Base-by-base conservation (phyloP, 768 basidiomycete species). In the Rhodotorula sphaerocarpa region DNA sequence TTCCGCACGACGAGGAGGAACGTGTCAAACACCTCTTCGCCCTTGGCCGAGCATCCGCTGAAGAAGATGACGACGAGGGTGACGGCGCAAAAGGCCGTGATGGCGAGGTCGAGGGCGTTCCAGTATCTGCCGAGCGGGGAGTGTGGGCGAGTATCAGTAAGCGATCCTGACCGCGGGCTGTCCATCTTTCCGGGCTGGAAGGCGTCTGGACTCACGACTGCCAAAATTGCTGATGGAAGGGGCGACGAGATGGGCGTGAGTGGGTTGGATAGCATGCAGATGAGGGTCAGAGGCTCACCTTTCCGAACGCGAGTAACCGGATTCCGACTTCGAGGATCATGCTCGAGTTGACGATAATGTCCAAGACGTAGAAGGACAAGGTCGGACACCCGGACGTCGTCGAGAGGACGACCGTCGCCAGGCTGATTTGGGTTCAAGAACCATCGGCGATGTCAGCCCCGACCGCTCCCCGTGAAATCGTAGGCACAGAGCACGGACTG, bases 271-370 rank as follows among this genome's bases (percentile, higher is more conserved):
- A n/a, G n/a, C n/a, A n/a, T n/a, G n/a, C n/a, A n/a, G n/a, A n/a
- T n/a, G n/a, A n/a, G n/a, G n/a, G n/a, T n/a, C n/a, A n/a, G n/a
- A n/a, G n/a, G n/a, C 88, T 72, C 71, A 97, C 93, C 75, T 83
- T 82, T 64, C 93, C 93, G 72, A 95, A 87, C 3, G 95, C 95
- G 61, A 96, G 79, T 74, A 96, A 86, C 44, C 95, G 84, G 62
- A 93, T 87, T 2, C 80, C 81, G 23, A 99, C 95, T 78, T 99
- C 95, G 30, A 86, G 74, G 63, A 97, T 96, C 92, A 96, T 93
- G 15, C 88, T 80, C 0, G 66, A 46, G 73, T 93, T 92, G 75
- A 93, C 82, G 74, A 93, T 83, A 48, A 93, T 75, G 76, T 95
- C 90, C 70, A 95, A 80, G 33, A 92, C 76, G 75, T 89, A 95